Base-by-base conservation (phyloP, 2,329 filamentous ascomycete species). In the Zymoseptoria passerinii region DNA sequence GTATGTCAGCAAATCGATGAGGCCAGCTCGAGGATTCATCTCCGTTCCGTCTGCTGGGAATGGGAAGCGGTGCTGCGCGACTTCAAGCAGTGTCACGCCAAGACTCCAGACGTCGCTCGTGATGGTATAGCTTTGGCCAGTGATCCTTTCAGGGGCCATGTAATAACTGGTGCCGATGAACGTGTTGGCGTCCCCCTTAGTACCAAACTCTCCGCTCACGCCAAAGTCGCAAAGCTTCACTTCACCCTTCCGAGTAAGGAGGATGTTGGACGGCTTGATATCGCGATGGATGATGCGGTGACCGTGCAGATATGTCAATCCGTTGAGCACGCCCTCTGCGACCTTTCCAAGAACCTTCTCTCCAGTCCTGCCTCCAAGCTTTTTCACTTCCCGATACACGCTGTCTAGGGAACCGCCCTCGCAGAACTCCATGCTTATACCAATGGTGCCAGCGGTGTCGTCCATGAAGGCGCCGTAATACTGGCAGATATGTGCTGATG, bases 111-210 rank as follows among this genome's bases (percentile, higher is more conserved):
- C 94, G 68, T 99, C 94, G 7, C 91, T 96, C 1, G 92, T 99
- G 74, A 99, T 99, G 61, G 92, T 99, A 75, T 99, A 99, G 53
- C 88, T 92, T 77, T 97, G 90, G 59, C 94, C 94, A 1, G 94
- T 96, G 73, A 99, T 99, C 55, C 94, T 88, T 74, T 99, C 94
- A 0, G 94, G 94, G 3, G 94, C 94, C 94, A 99, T 99, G 79
- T 99, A 99, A 73, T 97, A 99, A 61, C 90, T 95, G 10, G 94
- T 99, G 63, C 94, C 94, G 71, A 99, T 99, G 71, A 99, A 99
- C 0, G 94, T 99, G 73, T 97, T 96, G 64, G 94, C 94, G 72
- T 97, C 94, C 56, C 94, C 94, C 75, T 99, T 97, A 53, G 94
- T 99, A 64, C 94, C 95, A 71, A 97, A 97, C 74, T 97, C 94